Evolutionary conservation across 2,329 filamentous ascomycete genomes (phyloP).

Genomic region (Chalara sp.): DNA sequence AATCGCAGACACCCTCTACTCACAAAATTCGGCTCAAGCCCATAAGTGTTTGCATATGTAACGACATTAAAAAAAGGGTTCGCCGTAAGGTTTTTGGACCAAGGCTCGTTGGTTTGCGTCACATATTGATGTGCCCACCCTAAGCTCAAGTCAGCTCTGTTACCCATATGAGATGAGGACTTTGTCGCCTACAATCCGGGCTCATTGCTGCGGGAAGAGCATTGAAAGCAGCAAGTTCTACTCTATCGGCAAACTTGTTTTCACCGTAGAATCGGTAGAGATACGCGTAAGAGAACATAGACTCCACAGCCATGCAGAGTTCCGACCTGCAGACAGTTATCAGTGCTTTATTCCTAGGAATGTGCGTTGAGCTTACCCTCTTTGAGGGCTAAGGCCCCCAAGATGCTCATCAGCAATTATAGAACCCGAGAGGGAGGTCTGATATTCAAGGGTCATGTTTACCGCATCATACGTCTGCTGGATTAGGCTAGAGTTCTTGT

Average conservation of each 20-base stretch:
- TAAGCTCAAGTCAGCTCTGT: neutral
- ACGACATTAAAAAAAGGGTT: slow-evolving; percentile 6
- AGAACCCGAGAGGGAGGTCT: neutral
- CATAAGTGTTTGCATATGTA: slow-evolving; percentile 22
- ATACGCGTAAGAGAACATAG: neutral
- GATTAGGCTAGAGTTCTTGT: neutral
- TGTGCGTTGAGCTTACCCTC: neutral
- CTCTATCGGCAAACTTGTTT: slow-evolving; percentile 40
- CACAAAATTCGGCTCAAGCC: slow-evolving; percentile 36
- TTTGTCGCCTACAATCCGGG: slow-evolving; percentile 30
- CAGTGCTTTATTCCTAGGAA: neutral
- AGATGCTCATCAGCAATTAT: neutral
- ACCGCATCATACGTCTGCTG: neutral
- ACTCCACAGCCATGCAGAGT: neutral
- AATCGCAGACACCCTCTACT: slow-evolving; percentile 5
- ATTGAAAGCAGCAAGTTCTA: slow-evolving; percentile 47
- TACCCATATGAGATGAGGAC: neutral
- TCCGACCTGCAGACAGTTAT: neutral
- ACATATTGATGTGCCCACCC: slow-evolving; percentile 51
- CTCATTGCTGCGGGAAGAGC: slow-evolving; percentile 44
- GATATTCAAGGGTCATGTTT: neutral
- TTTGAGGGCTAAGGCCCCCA: neutral
- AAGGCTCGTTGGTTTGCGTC: slow-evolving; percentile 45
- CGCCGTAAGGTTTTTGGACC: slow-evolving; percentile 30
- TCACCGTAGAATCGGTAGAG: slow-evolving; percentile 28